These are phyloP conservation scores for Durotheca rogersii DNA, from an alignment of 495 filamentous ascomycete genomes.

Conservation along the genomic window DNA sequence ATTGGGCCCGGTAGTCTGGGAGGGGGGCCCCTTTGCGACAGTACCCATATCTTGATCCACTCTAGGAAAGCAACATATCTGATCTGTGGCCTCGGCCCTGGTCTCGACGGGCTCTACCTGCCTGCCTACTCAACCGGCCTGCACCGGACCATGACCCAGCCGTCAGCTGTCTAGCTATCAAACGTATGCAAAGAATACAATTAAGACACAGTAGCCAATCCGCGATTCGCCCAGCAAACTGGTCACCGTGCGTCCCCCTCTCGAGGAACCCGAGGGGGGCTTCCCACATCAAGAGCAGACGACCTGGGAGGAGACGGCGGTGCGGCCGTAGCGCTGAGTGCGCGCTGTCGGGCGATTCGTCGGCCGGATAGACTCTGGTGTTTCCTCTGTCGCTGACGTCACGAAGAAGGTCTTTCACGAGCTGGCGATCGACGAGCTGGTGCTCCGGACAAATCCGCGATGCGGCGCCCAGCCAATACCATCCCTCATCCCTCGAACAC, in stretches of 20 bases:
- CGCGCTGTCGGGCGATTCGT: too few relatives aligned
- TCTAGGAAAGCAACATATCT: not conserved
- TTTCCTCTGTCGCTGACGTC: conserved; percentile 20
- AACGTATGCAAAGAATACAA: too few relatives aligned
- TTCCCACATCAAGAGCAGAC: too few relatives aligned
- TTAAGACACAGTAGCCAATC: not conserved
- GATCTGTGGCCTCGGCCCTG: not conserved
- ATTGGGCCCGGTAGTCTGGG: conserved; percentile 31
- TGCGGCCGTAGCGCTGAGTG: too few relatives aligned
- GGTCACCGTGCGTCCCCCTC: too few relatives aligned
- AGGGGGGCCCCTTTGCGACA: conserved; percentile 22
- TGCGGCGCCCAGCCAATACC: conserved; percentile 2
- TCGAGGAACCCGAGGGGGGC: too few relatives aligned
- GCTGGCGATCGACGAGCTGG: conserved; percentile 18
- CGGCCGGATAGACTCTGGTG: too few relatives aligned
- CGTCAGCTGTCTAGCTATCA: too few relatives aligned
- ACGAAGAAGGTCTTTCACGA: conserved; percentile 9
- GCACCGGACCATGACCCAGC: not conserved
- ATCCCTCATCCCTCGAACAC: not conserved
- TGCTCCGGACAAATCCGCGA: conserved; percentile 8
- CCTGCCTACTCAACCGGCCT: not conserved
- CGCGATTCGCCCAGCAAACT: not conserved
- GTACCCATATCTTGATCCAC: conserved; percentile 12
- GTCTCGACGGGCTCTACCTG: not conserved
- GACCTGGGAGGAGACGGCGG: too few relatives aligned